phyloP scores from a whole-genome alignment of 148 eudicot species.

The Euryodendron excelsum region DNA sequence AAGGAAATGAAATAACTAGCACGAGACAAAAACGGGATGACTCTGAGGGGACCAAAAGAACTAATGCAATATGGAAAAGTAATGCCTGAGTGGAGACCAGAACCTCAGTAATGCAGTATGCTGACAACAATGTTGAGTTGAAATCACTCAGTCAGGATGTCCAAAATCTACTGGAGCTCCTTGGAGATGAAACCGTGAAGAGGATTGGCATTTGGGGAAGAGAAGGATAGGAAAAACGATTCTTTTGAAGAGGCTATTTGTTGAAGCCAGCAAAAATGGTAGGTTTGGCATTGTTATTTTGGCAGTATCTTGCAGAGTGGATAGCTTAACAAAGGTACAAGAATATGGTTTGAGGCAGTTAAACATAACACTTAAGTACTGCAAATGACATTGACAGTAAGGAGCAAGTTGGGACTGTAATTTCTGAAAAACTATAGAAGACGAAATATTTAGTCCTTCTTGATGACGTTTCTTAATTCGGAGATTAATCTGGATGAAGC shows the following conservation, averaged over 20 bases:
- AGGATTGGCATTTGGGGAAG: constrained; percentile 24
- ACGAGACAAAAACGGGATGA: no score
- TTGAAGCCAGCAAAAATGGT: neutral
- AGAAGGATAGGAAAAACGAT: constrained; percentile 25
- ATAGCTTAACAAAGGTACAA: constrained; percentile 8
- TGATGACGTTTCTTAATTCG: constrained; percentile 20
- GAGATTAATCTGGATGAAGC: constrained; percentile 10
- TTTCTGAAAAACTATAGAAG: constrained; percentile 15
- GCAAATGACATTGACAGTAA: neutral
- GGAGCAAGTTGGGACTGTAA: neutral
- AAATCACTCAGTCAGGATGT: constrained; percentile 16
- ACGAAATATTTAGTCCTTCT: constrained; percentile 24
- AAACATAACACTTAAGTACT: neutral
- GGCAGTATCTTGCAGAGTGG: constrained; percentile 21
- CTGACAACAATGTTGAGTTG: neutral
- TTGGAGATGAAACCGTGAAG: constrained; percentile 8
- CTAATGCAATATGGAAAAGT: neutral
- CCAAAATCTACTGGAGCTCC: constrained; percentile 10
- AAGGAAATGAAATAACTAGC: neutral
- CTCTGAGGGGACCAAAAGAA: no score
- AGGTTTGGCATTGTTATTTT: constrained; percentile 25
- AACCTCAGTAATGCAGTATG: no score
- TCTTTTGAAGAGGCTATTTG: constrained; percentile 15
- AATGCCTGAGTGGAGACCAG: neutral
- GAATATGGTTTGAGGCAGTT: constrained; percentile 14